Evolutionary conservation across 2,329 filamentous ascomycete genomes (phyloP).

Genomic region (Ophiostoma tasmaniense): DNA sequence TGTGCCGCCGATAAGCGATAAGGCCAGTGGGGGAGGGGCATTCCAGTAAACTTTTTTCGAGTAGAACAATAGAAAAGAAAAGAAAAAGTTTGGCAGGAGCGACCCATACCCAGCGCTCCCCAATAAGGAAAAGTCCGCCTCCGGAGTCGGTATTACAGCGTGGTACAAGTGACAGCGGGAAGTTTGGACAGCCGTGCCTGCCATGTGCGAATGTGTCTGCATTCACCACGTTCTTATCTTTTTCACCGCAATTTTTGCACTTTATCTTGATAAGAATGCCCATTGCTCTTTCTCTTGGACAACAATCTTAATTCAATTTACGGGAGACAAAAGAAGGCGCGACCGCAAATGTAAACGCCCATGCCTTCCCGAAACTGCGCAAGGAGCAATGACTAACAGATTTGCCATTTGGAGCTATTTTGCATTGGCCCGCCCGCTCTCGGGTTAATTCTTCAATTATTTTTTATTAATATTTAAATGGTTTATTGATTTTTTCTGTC

Average conservation of each 20-base stretch:
- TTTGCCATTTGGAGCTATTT: conserved; percentile 8
- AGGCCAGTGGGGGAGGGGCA: conserved; percentile 14
- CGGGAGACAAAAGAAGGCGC: background rate
- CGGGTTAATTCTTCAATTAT: background rate
- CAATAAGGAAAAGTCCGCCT: background rate
- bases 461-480: background rate
- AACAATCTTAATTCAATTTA: background rate
- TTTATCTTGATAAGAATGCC: background rate
- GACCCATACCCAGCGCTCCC: background rate
- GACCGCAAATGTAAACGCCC: background rate
- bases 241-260: background rate
- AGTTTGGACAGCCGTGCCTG: background rate
- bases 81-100: conserved; percentile 1
- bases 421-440: conserved; percentile 6
- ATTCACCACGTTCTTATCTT: background rate
- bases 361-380: background rate
- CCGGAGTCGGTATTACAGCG: background rate
- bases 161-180: background rate
- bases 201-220: background rate
- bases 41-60: background rate
- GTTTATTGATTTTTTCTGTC: conserved; percentile 13
- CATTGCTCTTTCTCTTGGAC: background rate
- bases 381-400: background rate
- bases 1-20: conserved; percentile 14
- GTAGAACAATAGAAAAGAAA: background rate